These are phyloP conservation scores for Colletotrichum noveboracense DNA, from an alignment of 2,329 filamentous ascomycete genomes.

Conservation along the genomic window DNA sequence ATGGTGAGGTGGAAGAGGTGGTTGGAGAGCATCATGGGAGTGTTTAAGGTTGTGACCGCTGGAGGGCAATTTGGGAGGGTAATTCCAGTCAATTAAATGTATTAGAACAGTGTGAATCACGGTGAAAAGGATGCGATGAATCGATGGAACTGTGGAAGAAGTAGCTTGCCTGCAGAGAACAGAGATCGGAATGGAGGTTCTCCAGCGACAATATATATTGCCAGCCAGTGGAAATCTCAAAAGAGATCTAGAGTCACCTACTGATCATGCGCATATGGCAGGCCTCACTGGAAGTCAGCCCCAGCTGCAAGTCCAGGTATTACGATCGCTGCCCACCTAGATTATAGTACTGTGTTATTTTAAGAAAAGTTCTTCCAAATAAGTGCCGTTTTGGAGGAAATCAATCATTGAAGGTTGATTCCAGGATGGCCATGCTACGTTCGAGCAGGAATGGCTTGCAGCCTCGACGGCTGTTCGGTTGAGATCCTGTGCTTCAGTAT, in stretches of 20 bases:
- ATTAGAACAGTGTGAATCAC: not conserved
- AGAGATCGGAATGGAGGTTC: not conserved
- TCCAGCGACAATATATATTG: not conserved
- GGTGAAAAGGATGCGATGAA: not conserved
- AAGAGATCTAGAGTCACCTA: no score
- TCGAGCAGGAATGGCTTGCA: fast-evolving
- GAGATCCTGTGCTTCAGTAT: not conserved
- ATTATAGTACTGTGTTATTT: not conserved
- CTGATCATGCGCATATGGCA: no score
- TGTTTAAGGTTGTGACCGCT: fast-evolving
- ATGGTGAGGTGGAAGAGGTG: not conserved
- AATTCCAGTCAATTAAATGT: not conserved
- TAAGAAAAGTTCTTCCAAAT: not conserved
- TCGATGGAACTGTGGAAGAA: not conserved
- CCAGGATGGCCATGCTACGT: not conserved
- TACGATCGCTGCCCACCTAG: not conserved
- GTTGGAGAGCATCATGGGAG: not conserved
- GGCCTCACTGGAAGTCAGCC: not conserved
- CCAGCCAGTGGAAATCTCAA: no score
- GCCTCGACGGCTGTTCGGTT: fast-evolving
- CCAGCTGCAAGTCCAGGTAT: not conserved
- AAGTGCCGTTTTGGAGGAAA: not conserved
- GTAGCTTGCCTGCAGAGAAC: not conserved
- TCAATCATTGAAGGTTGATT: not conserved
- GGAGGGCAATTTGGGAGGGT: no score